Evolutionary conservation across 2,329 filamentous ascomycete species (phyloP).

Genomic region (Phaeosphaeria sp.): DNA sequence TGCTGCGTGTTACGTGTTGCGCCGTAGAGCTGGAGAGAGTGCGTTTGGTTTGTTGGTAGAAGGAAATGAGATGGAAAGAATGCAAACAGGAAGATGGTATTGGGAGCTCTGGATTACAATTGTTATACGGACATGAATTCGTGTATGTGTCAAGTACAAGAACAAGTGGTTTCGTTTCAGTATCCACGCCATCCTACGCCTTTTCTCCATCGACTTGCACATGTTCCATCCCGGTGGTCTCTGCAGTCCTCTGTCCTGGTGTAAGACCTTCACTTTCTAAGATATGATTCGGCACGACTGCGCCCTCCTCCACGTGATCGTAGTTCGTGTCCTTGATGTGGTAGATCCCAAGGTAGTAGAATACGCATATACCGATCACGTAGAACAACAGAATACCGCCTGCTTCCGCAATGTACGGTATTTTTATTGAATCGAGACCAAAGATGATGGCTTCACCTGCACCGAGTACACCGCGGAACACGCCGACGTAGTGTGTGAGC

Average conservation of each 20-base stretch:
- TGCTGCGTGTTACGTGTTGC: background rate
- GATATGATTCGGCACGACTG: conserved; percentile 36
- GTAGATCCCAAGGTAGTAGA: conserved; percentile 37
- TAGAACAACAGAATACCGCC: conserved; percentile 40
- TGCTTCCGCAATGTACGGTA: conserved; percentile 36
- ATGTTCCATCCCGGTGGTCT: conserved; percentile 6
- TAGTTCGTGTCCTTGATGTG: conserved; percentile 42
- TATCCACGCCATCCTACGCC: background rate
- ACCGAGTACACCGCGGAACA: conserved; percentile 39
- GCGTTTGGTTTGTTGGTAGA: background rate
- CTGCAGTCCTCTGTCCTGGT: conserved; percentile 17
- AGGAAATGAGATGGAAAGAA: too few relatives aligned
- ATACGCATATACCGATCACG: conserved; percentile 30
- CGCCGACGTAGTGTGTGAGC: conserved; percentile 38
- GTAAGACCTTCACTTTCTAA: conserved; percentile 27
- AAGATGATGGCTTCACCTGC: conserved; percentile 41
- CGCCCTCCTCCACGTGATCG: conserved; percentile 31
- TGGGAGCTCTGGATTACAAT: background rate
- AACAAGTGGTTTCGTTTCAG: background rate
- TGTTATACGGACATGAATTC: background rate
- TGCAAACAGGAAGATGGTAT: background rate
- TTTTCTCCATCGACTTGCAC: background rate
- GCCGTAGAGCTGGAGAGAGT: too few relatives aligned
- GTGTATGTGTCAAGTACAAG: background rate
- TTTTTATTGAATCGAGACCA: conserved; percentile 39